Evolutionary conservation across 2,329 filamentous ascomycete genomes (phyloP), one percentile per base, ranked within the genome.

Genomic region (Talaromyces marneffei): DNA sequence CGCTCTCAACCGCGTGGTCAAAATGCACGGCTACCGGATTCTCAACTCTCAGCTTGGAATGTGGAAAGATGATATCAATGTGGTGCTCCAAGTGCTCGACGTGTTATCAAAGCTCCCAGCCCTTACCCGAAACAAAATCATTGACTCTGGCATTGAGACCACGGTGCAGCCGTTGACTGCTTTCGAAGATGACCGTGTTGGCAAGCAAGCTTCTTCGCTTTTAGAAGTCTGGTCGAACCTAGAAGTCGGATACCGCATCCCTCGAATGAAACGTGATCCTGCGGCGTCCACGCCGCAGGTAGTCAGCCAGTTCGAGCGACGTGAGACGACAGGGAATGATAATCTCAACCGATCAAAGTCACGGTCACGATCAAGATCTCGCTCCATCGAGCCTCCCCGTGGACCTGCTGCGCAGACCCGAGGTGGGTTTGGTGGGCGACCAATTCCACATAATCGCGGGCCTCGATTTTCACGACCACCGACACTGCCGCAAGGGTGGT

Each of bases 21-120:
- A 91, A 69, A 95, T 97, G 88, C 94, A 97, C 79, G 94, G 93
- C 57, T 99, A 99, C 74, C 89, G 93, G 71, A 96, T 97, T 66
- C 80, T 99, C 65, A 96, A 94, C 74, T 91, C 89, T 33, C 90
- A 91, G 5, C 82, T 99, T 59, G 87, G 86, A 65, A 88, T 89
- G 27, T 99, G 93, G 81, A 86, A 87, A 65, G 89, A 92, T n/a
- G 94, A 97, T 72, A 83, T 87, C 73, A 96, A 97, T 67, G 87
- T 97, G 29, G 86, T 95, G 39, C 78, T 96, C 64, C 94, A 97
- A 75, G 87, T 96, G 29, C 82, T 99, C 64, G 88, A 94, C 66
- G 92, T 99, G 60, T 83, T 99, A 20, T 88, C 95, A 74, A 88
- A 87, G 65, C 89, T 97, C 66, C 94, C 94, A 0, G 88, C 93